Evolutionary conservation across 1,139 yeast genomes (phyloP), one percentile per base, ranked within the genome.

Genomic region (Saccharomycopsis crataegensis): DNA sequence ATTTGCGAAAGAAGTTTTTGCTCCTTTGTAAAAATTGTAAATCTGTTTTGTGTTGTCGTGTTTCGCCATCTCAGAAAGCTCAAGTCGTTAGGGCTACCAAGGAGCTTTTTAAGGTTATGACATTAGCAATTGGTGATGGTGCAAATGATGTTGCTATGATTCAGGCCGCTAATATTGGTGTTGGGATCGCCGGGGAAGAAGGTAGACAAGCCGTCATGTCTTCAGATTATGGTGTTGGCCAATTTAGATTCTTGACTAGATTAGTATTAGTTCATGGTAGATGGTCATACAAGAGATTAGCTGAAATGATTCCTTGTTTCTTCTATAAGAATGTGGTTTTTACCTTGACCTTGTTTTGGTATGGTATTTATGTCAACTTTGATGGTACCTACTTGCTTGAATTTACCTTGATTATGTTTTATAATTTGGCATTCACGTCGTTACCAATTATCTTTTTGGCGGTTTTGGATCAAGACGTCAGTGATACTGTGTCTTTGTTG

Each of bases 111-210:
- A 65, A 71, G 40, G 85, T 70, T 40, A 79, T 80, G 82, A 80
- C 86, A 1, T 71, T 80, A 57, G 85, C 85, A 0, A 78, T 80
- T 61, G 86, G 86, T 43, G 86, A 80, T 66, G 86, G 86, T 58
- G 83, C 86, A 28, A 80, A 80, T 63, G 86, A 80, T 65, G 86
- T 80, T 49, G 83, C 86, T 8, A 80, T 80, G 86, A 80, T 80
- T 59, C 86, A 80, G 65, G 78, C 83, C 8, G 83, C 86, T 3
- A 77, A 80, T 64, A 78, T 80, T 48, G 86, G 86, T 54, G 78
- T 80, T 48, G 86, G 86, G 61, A 80, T 80, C 61, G 86, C 84
- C 4, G 86, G 86, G 58, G 84, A 80, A 66, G 86, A 80, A 67
- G 86, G 86, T 59, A 68, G 85, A 61, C 85, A 80, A 64, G 85